A percentile compares a stretch with the other conserved stretches of the same genome.
Conservation (phyloP, 2,329 filamentous ascomycete species). For the Chaetomiaceae sp. region DNA sequence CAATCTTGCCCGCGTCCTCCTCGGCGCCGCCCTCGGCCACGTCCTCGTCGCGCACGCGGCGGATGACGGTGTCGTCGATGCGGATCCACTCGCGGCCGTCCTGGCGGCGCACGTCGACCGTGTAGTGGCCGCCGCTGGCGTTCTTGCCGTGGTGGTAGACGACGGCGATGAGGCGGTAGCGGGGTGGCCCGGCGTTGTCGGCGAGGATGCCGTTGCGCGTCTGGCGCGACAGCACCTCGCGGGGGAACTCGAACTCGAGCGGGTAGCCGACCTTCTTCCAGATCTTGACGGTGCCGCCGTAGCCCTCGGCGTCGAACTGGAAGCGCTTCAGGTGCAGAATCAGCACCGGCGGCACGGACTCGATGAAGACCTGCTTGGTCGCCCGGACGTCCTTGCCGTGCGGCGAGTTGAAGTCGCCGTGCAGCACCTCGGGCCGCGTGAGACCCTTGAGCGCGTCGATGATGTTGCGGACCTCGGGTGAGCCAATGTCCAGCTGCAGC, state of each 20-base stretch:
- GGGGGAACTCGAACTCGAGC: conserved; percentile 86
- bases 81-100: conserved; percentile 95
- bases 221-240: conserved; percentile 75
- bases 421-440: conserved; percentile 75
- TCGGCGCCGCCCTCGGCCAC: conserved; percentile 81
- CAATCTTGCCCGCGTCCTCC: conserved; percentile 61
- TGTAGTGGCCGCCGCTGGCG: conserved; percentile 93
- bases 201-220: conserved; percentile 60
- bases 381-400: conserved; percentile 70
- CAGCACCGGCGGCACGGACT: conserved; percentile 81
- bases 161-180: conserved; percentile 80
- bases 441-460: conserved; percentile 82
- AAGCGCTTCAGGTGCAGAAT: conserved; percentile 96
- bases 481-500: conserved; percentile 88
- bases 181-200: conserved; percentile 63
- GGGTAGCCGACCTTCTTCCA: conserved; percentile 98
- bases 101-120: conserved; percentile 90
- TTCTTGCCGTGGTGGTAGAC: conserved; percentile 98
- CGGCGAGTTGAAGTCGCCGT: conserved; percentile 75
- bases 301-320: conserved; percentile 79
- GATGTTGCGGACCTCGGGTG: conserved; percentile 81
- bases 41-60: conserved; percentile 77
- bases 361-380: conserved; percentile 93
- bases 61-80: conserved; percentile 87
- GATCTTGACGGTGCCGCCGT: conserved; percentile 80